phyloP scores from a whole-genome alignment of 225 moss, liverwort and hornwort genomes.

The Thuidium tamariscinum region DNA sequence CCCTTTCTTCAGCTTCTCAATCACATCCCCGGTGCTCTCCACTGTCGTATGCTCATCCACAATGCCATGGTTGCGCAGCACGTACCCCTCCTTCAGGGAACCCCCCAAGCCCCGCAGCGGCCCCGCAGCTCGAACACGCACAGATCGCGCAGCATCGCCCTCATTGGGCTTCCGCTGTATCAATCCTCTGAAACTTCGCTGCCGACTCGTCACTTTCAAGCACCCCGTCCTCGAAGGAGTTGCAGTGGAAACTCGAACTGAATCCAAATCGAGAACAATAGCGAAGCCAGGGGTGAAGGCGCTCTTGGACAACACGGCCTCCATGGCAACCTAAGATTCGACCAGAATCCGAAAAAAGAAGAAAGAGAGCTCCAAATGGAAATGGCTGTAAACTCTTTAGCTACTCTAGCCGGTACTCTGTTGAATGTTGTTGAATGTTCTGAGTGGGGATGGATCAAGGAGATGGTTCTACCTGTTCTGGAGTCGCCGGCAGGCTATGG shows the following conservation, averaged over 20 bases:
- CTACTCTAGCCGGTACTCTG: not conserved
- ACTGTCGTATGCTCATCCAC: slow-evolving; percentile 7
- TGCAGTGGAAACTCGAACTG: not conserved
- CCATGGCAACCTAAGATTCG: not conserved
- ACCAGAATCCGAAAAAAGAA: not conserved
- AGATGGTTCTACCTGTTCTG: not conserved
- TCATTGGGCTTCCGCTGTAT: not conserved
- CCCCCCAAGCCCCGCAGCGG: slow-evolving; percentile 10
- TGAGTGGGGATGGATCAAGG: not conserved
- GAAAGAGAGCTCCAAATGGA: not conserved
- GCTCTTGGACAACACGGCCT: not conserved
- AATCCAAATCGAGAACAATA: not conserved
- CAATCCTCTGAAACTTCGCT: not conserved
- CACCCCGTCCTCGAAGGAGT: not conserved
- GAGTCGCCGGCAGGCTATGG: not conserved
- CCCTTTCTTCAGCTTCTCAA: slow-evolving; percentile 28
- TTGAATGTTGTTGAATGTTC: not conserved
- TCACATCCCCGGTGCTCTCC: slow-evolving; percentile 22
- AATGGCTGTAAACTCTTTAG: too few relatives aligned
- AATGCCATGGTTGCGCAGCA: slow-evolving; percentile 12
- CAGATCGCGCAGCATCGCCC: not conserved
- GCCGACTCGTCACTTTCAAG: not conserved
- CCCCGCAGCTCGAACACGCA: not conserved
- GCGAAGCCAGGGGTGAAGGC: not conserved
- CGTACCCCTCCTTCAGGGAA: slow-evolving; percentile 17